Evolutionary conservation across 768 basidiomycete genomes (phyloP), one percentile per base, ranked within the genome.

Genomic region (Lactifluus volemus): DNA sequence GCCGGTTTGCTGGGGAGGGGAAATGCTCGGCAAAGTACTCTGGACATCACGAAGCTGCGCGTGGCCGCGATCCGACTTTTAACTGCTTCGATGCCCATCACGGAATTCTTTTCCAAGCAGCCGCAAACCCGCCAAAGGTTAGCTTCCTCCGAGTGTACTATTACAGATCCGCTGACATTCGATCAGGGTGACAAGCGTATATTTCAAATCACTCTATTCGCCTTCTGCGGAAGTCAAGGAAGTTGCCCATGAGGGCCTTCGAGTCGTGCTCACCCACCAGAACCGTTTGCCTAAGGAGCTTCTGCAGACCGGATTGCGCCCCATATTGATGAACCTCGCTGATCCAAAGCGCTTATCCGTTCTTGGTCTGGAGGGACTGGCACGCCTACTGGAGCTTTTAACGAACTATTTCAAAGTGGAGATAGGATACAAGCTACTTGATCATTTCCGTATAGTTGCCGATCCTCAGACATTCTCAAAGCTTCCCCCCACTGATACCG

Each of bases 391-490:
- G 52, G 93, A 97, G 71, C 81, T 99, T 7, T 75, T 99, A 58
- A 97, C 94, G 42, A 98, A 98, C 72, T 98, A 99, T 75, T 99
- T 99, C 84, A 98, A 98, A 72, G 96, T 99, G 17, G 97, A 99
- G 76, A 98, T 99, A 61, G 97, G 97, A 0, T 84, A 91, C 72
- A 99, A 99, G 74, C 83, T 99, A 7, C 78, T 99, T 21, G 97
- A 98, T 68, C 97, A 99, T 71, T 98, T 96, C 75, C 86, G 88
- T 47, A 84, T 88, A 41, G 87, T 99, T 21, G 91, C 96, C 29
- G 93, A 96, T 68, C 88, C 92, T 14, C 85, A 86, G 65, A 86
- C 83, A 50, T 88, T 94, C 0, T 85, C 92, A 0, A 83, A 84
- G 60, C 79, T 89, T 5, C 90, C 93, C 1, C 76, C 92, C 25